Percentiles rank a stretch among this genome's conserved stretches.
Conservation (phyloP, 2,329 filamentous ascomycete species). For the Fusarium xylarioides region DNA sequence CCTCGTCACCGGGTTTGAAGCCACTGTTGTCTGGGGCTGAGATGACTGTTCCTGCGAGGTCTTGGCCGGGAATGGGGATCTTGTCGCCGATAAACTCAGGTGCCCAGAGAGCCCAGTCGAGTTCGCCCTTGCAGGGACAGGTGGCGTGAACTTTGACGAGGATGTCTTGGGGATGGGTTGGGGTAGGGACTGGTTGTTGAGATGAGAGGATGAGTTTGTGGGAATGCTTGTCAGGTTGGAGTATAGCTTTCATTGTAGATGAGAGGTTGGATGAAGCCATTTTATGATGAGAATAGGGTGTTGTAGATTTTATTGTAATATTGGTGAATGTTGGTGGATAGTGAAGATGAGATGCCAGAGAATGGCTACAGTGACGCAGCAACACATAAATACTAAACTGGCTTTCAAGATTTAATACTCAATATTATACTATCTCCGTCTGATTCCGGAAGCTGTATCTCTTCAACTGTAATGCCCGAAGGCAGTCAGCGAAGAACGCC, state of each 20-base stretch:
- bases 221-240: conserved; percentile 25
- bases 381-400: rapidly evolving
- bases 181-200: conserved; percentile 23
- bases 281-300: rapidly evolving
- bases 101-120: conserved; percentile 43
- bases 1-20: conserved; percentile 31
- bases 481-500: neutral
- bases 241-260: conserved; percentile 20
- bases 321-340: no score
- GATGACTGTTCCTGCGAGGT: conserved; percentile 51
- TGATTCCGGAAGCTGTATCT: neutral
- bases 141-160: conserved; percentile 48
- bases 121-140: conserved; percentile 45
- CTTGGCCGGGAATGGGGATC: conserved; percentile 47
- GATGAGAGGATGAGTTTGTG: conserved; percentile 19
- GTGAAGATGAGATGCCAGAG: no score
- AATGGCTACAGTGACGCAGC: rapidly evolving
- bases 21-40: conserved; percentile 35
- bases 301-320: rapidly evolving
- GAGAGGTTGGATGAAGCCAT: conserved; percentile 8
- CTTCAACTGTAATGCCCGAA: rapidly evolving
- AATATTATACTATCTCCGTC: rapidly evolving
- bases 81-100: conserved; percentile 35
- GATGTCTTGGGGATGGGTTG: conserved; percentile 38
- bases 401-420: rapidly evolving